These are phyloP conservation scores for Penicillium sp. DNA, from an alignment of 2,329 filamentous ascomycete species.

Conservation along the genomic window DNA sequence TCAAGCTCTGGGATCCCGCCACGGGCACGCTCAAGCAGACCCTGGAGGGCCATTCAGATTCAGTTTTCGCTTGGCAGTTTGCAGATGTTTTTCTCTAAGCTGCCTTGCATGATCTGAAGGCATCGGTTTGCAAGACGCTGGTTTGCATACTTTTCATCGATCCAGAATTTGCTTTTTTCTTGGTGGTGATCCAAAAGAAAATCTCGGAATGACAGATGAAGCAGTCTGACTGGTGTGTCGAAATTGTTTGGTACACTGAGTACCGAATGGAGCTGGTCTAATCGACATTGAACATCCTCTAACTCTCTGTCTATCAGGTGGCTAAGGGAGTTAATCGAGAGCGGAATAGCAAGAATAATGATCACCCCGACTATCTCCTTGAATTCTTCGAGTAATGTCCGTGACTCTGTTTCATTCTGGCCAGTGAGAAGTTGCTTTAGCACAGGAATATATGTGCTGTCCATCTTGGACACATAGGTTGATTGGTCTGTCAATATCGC, in stretches of 20 bases:
- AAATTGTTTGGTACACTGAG: conserved; percentile 1
- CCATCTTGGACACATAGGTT: conserved; percentile 17
- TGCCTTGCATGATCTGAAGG: background rate
- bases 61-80: background rate
- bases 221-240: background rate
- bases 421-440: conserved; percentile 18
- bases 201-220: conserved; percentile 11
- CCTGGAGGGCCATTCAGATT: too few species aligned
- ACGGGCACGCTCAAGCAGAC: too few species aligned
- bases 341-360: conserved; percentile 6
- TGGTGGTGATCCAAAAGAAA: conserved; percentile 1
- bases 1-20: too few species aligned
- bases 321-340: conserved; percentile 2
- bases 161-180: background rate
- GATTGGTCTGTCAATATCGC: conserved; percentile 14
- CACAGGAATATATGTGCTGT: conserved; percentile 27
- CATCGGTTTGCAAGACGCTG: background rate
- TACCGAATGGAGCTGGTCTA: conserved; percentile 5
- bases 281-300: background rate
- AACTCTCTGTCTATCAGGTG: background rate
- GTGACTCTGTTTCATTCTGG: conserved; percentile 10
- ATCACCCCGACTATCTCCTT: conserved; percentile 6
- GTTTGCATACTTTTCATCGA: background rate
- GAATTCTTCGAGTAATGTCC: conserved; percentile 2
- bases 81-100: conserved; percentile 8